Evolutionary conservation across 805 yeast genomes (phyloP).

Genomic region (Metschnikowia drakensbergensis): DNA sequence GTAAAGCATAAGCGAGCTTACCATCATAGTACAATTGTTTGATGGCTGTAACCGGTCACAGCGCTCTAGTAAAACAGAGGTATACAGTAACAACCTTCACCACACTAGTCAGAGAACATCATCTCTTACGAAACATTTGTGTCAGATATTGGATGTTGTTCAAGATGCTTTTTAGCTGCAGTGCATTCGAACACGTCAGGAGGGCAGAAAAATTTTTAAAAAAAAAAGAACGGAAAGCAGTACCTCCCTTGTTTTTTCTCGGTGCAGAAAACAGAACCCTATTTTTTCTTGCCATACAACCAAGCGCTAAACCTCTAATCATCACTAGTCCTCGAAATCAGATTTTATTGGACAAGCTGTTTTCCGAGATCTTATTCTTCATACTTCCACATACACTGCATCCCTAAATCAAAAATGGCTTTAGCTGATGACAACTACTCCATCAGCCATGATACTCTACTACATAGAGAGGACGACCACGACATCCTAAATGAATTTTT

Average conservation of each 20-base stretch:
- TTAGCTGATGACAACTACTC: conserved; percentile 23
- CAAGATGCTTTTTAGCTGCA: neutral
- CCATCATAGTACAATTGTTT: neutral
- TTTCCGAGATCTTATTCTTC: neutral
- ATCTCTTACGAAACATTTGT: too few species aligned
- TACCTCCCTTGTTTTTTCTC: neutral
- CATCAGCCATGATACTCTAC: conserved; percentile 23
- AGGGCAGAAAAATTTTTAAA: neutral
- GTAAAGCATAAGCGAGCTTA: neutral
- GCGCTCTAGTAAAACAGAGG: neutral
- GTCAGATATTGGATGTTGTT: neutral
- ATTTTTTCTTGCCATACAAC: neutral
- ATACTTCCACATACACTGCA: neutral
- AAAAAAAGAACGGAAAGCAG: neutral
- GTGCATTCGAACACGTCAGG: conserved; percentile 1
- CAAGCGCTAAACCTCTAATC: neutral
- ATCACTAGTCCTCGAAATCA: neutral
- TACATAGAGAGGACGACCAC: conserved; percentile 30
- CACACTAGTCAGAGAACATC: too few species aligned
- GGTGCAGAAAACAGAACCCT: neutral
- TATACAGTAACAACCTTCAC: too few species aligned
- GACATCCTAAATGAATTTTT: conserved; percentile 57
- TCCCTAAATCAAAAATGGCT: conserved; percentile 12
- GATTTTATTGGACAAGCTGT: neutral
- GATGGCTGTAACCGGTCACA: neutral